Base-by-base conservation (phyloP, 352 stramenopile species). In the Peronospora destructor region DNA sequence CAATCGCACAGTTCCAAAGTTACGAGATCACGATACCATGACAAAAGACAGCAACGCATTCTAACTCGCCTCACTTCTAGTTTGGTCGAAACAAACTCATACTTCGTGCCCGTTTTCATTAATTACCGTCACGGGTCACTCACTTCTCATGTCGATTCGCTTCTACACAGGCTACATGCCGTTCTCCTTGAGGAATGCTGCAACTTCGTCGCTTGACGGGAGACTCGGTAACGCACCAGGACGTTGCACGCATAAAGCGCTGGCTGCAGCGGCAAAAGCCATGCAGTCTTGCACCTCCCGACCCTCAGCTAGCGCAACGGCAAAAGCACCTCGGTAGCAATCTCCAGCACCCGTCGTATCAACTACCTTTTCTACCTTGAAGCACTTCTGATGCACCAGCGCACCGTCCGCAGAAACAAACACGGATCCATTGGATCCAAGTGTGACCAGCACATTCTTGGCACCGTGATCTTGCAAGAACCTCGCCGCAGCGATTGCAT, bases 321-420 rank as follows among this genome's bases (percentile, higher is more conserved):
- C 82, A 39, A 91, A 91, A 0, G 73, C 73, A 0, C 66, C 77
- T 8, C 79, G 77, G 50, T 82, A 92, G 61, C 79, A 91, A 33
- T 92, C 82, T 10, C 82, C 82, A 1, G 82, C 82, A 5, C 82
- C 82, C 1, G 82, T 92, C 0, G 79, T 91, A 53, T 92, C 82
- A 1, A 87, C 70, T 13, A 92, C 79, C 9, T 73, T 71, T 17
- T 82, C 59, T 9, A 79, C 75, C 36, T 53, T 41, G 37, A 89
- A 75, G 44, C 61, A 72, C 8, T 61, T 59, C 55, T 91, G 77
- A 36, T 58, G 63, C 12, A 83, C 45, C 3, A 80, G 25, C 8
- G 43, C 56, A 12, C 17, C 52, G n/a, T 63, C 44, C 4, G 68
- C 56, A 19, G 73, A 69, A 17, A 92, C 57, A 12, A 87, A 84